Base-by-base conservation (phyloP, 139 green algal genomes). In the Ettlia oleoabundans region DNA sequence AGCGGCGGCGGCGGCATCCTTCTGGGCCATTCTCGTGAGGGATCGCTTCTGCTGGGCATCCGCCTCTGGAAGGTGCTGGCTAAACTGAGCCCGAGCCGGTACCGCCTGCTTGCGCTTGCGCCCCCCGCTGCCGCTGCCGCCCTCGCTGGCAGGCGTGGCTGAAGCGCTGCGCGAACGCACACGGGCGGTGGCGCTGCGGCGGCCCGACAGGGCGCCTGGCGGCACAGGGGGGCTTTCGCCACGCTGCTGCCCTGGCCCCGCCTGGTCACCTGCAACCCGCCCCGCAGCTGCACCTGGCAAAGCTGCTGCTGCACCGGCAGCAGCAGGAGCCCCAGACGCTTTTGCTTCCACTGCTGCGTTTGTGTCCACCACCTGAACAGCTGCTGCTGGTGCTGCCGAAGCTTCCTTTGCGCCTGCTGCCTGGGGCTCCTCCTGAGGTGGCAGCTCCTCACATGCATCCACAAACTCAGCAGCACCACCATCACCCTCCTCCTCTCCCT, bases 1-100 rank as follows among this genome's bases (percentile, higher is more conserved):
- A 15, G 55, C 55, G 28, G 55, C 55, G 18, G 55, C 55, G 5
- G 28, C 30, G 55, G 5, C 55, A 22, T 65, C 55, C 21, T 65
- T 65, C 18, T 22, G 55, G 18, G 55, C 55, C 55, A 65, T 65
- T 15, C 55, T 15, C 18, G 18, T 65, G 55, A 65, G 55, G 21
- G 55, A 65, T 5, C 9, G 55, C 15, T 32, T 15, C 55, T 65
- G 55, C 55, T 65, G 15, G 18, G 9, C 55, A 65, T 65, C 55
- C 21, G 55, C 55, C 55, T 65, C 55, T 32, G 55, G 55, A 65
- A 65, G 55, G 55, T 65, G 30, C 55, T 65, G 55, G 55, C 55
- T 65, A 22, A 65, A 65, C 55, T 65, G 18, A 15, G 55, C 55
- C 21, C 55, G 55, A 15, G 15, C 55, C 15, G 55, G 55, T 5